phyloP scores from a whole-genome alignment of 805 yeast genomes.

The Saturnispora quitensis region DNA sequence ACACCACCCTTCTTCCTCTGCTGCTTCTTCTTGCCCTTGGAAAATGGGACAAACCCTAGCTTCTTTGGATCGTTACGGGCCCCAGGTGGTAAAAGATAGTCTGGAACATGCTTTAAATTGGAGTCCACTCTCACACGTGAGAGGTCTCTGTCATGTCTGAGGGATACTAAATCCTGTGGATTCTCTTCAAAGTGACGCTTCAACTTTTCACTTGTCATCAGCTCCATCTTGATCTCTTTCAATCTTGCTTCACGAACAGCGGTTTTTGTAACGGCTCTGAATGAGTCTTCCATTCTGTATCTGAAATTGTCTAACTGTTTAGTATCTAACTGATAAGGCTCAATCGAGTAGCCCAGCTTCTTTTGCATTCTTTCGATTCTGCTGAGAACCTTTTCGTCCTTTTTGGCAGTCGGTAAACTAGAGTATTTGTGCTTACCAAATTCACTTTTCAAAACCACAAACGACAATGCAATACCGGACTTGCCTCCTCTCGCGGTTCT shows the following conservation, averaged over 20 bases:
- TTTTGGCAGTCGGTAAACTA: conserved; percentile 55
- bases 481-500: conserved; percentile 98
- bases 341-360: conserved; percentile 61
- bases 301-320: conserved; percentile 91
- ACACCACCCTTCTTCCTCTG: conserved; percentile 22
- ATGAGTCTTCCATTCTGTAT: conserved; percentile 94
- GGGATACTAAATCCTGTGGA: conserved; percentile 81
- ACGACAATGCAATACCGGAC: conserved; percentile 89
- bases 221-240: conserved; percentile 78
- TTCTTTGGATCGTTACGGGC: conserved; percentile 49
- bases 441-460: conserved; percentile 75
- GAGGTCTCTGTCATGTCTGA: conserved; percentile 86
- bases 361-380: conserved; percentile 71
- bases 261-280: conserved; percentile 84
- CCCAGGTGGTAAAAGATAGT: conserved; percentile 75
- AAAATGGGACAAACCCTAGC: conserved; percentile 66
- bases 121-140: conserved; percentile 76
- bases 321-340: conserved; percentile 87
- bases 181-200: conserved; percentile 95
- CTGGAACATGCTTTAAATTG: conserved; percentile 88
- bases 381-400: conserved; percentile 77
- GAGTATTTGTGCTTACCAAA: conserved; percentile 87
- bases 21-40: conserved; percentile 28
- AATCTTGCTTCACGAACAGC: conserved; percentile 91
- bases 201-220: conserved; percentile 79